A percentile compares a stretch with the other conserved stretches of the same genome.
phyloP scores from a whole-genome alignment of 345 rosid genomes.

The Populus tremula region DNA sequence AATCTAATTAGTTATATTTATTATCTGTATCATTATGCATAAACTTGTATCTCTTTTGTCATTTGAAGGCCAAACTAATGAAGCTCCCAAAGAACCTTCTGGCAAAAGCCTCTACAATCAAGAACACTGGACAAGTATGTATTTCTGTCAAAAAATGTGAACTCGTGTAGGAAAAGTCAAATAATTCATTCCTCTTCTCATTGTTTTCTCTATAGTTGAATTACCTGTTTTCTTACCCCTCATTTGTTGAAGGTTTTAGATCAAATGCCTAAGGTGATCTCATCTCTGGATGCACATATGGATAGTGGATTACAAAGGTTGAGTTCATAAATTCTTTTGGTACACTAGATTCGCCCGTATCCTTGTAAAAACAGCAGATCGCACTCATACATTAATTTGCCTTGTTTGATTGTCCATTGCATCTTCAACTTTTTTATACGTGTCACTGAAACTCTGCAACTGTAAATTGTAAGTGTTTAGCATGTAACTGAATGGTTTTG shows the following conservation, averaged over 20 bases:
- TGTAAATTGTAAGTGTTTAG: not conserved
- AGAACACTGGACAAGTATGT: constrained; percentile 73
- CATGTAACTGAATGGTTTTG: not conserved
- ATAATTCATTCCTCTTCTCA: not conserved
- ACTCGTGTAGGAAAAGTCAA: not conserved
- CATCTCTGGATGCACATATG: constrained; percentile 74
- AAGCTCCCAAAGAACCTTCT: constrained; percentile 81
- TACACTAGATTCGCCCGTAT: not conserved
- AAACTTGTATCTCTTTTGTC: not conserved
- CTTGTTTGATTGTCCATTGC: too few relatives aligned
- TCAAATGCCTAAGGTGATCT: constrained; percentile 77
- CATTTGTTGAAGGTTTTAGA: constrained; percentile 51
- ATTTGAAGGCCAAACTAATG: constrained; percentile 53
- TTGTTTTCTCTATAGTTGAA: not conserved
- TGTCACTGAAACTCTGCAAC: not conserved
- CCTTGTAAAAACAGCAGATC: not conserved
- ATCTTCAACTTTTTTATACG: not conserved
- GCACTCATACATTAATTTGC: too few relatives aligned
- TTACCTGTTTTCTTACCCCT: not conserved
- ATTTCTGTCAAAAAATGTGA: not conserved
- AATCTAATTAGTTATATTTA: not conserved
- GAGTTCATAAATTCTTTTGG: not conserved
- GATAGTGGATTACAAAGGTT: constrained; percentile 75
- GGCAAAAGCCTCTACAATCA: constrained; percentile 63
- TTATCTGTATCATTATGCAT: not conserved